Conservation (phyloP, 179 eudicot genomes). For the Silene vulgaris region DNA sequence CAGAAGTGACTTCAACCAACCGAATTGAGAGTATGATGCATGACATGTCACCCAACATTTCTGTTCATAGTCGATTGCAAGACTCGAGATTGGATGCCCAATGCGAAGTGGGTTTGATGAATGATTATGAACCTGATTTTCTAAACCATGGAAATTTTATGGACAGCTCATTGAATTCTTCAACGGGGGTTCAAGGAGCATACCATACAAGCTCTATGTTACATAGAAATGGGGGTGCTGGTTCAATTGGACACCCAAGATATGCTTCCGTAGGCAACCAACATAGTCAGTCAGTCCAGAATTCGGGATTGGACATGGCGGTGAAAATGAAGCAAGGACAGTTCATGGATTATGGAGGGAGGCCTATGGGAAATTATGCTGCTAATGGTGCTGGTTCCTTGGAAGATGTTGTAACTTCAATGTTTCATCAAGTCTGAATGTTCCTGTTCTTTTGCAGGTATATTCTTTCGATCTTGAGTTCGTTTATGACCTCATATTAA, state of each 20-base stretch:
- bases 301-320: slow-evolving; percentile 27
- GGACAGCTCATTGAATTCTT: slow-evolving; percentile 30
- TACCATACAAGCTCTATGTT: slow-evolving; percentile 4
- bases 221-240: slow-evolving; percentile 21
- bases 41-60: slow-evolving; percentile 12
- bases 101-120: slow-evolving; percentile 30
- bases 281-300: slow-evolving; percentile 27
- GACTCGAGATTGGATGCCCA: slow-evolving; percentile 34
- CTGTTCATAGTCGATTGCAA: slow-evolving; percentile 9
- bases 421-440: slow-evolving; percentile 37
- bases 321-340: slow-evolving; percentile 30
- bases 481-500: neutral
- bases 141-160: slow-evolving; percentile 29
- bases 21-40: slow-evolving; percentile 20
- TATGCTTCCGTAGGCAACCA: slow-evolving; percentile 29
- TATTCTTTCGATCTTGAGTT: neutral
- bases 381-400: slow-evolving; percentile 43
- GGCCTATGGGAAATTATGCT: slow-evolving; percentile 26
- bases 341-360: slow-evolving; percentile 30
- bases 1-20: slow-evolving; percentile 29
- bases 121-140: slow-evolving; percentile 22
- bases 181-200: slow-evolving; percentile 30
- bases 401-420: slow-evolving; percentile 54
- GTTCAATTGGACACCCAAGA: slow-evolving; percentile 29
- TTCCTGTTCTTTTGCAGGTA: slow-evolving; percentile 22